Base-by-base conservation (phyloP, 192 early-diverging fungal genomes). In the Podila epicladia region DNA sequence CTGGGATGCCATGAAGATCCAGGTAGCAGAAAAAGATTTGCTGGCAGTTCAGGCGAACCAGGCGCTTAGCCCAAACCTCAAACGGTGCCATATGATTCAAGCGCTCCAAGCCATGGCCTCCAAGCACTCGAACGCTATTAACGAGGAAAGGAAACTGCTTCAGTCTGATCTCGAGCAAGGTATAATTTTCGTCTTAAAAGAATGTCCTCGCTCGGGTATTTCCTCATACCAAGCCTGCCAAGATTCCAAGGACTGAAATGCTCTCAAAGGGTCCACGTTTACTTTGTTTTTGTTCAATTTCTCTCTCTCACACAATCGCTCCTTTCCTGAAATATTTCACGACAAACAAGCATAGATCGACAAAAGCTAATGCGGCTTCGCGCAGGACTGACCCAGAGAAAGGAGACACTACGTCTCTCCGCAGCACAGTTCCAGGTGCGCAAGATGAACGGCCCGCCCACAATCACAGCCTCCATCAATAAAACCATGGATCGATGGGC, bases 401-500 rank as follows among this genome's bases (percentile, higher is more conserved):
- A 69, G 37, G 77, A 80, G 51, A 73, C 66, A 11, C 32, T 80
- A 12, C 72, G 72, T 28, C 62, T 73, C 12, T 80, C 77, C 19
- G 64, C 51, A 61, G 77, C 77, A 12, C 64, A 71, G 2, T 69
- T 80, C 5, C 65, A 80, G 58, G 77, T 73, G 9, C 60, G 70
- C 60, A 71, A 73, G 48, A 72, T 73, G 77, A 69, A 73, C 45
- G 67, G 71, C 9, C 66, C 65, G 6, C 62, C 75, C n/a, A 17
- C 69, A 19, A 83, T 85, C 58, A 58, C 65, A 19, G 62, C 65
- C 12, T 77, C 75, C 26, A 71, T 80, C 38, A 51, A 49, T 19
- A 65, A 57, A 24, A 83, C 65, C 51, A 82, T 67, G 64, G 74
- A 79, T 37, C 69, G 64, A 37, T 89, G 87, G 88, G 77, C 75